phyloP scores from a whole-genome alignment of 768 basidiomycete genomes.

The Mycena belliarum region DNA sequence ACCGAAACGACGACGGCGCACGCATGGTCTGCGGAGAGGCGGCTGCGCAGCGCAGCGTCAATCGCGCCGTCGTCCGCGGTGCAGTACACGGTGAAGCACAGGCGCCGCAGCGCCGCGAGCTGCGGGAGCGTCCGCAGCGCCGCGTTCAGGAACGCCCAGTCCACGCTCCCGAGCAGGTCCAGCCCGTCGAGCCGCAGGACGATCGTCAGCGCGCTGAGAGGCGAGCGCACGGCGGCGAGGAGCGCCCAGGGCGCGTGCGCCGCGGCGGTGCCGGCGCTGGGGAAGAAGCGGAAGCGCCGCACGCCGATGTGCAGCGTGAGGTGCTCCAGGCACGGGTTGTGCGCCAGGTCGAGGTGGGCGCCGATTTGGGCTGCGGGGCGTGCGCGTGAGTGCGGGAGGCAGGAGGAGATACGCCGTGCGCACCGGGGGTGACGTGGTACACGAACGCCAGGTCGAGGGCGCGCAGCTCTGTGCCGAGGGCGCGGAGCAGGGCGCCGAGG shows the following conservation, averaged over 20 bases:
- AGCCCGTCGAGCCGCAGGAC: slow-evolving; percentile 9
- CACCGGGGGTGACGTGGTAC: slow-evolving; percentile 10
- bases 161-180: slow-evolving; percentile 28
- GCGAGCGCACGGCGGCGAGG: background rate
- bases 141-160: slow-evolving; percentile 29
- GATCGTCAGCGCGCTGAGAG: slow-evolving; percentile 7
- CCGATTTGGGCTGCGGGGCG: background rate
- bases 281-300: background rate
- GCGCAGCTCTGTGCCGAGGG: slow-evolving; percentile 1
- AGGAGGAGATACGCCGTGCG: background rate
- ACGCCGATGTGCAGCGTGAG: slow-evolving; percentile 14
- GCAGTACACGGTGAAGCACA: slow-evolving; percentile 9
- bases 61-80: background rate
- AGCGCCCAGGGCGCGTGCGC: slow-evolving; percentile 6
- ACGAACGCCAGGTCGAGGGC: slow-evolving; percentile 5
- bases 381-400: too few relatives aligned
- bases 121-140: slow-evolving; percentile 12
- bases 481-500: background rate
- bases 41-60: background rate
- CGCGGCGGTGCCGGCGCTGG: too few relatives aligned
- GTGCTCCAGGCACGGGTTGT: background rate
- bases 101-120: background rate
- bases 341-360: slow-evolving; percentile 6
- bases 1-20: too few relatives aligned
- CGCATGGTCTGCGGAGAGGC: background rate